phyloP scores from a whole-genome alignment of 1,139 yeast genomes.

The Protomyces lactucae-debilis region DNA sequence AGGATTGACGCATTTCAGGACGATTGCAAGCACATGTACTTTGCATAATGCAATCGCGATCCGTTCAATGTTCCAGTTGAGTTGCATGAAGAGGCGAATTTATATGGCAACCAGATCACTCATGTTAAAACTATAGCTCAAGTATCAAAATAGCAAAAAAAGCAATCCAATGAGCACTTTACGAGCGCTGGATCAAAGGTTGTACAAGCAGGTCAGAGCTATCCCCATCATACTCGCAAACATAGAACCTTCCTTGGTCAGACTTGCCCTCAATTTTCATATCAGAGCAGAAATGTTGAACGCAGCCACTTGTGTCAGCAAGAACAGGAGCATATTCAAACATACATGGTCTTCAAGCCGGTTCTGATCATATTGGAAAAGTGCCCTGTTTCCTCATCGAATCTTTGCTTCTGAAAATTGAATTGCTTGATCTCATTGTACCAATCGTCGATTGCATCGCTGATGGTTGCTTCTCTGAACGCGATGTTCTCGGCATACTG shows the following conservation, averaged over 20 bases:
- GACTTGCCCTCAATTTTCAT: neutral
- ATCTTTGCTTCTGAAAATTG: neutral
- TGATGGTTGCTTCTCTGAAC: neutral
- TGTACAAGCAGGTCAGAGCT: neutral
- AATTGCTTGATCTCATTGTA: slow-evolving; percentile 5
- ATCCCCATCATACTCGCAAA: neutral
- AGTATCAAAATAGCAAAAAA: too few species aligned
- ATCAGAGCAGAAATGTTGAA: neutral
- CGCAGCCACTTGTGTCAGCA: neutral
- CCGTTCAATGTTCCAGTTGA: too few species aligned
- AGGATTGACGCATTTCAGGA: too few species aligned
- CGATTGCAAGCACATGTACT: too few species aligned
- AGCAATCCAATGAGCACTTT: too few species aligned
- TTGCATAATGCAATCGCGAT: too few species aligned
- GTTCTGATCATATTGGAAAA: neutral
- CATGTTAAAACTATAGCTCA: too few species aligned
- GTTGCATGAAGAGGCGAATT: too few species aligned
- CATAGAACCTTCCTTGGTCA: neutral
- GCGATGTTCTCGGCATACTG: slow-evolving; percentile 18
- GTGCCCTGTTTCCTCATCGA: neutral
- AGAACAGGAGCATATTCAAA: too few species aligned
- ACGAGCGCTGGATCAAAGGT: too few species aligned
- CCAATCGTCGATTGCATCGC: slow-evolving; percentile 8
- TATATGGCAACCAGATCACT: too few species aligned
- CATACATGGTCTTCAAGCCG: neutral